Conservation (phyloP, 192 early-diverging fungal species). For the Backusella morwellensis region DNA sequence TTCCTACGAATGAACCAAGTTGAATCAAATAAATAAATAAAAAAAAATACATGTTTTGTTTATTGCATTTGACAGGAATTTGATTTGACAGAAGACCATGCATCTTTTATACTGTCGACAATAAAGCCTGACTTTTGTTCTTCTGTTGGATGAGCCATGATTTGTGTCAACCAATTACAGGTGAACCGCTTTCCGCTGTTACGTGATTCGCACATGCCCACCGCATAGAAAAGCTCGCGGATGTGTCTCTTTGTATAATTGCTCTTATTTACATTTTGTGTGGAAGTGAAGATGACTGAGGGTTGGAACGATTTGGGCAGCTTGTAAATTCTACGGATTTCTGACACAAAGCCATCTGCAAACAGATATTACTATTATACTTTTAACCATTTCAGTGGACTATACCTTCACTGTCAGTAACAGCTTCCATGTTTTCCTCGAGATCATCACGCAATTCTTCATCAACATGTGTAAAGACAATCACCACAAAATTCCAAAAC, state of each 20-base stretch:
- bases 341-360: constrained; percentile 47
- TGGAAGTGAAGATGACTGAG: constrained; percentile 46
- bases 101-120: constrained; percentile 38
- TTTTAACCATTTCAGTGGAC: neutral
- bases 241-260: constrained; percentile 46
- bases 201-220: constrained; percentile 36
- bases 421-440: constrained; percentile 44
- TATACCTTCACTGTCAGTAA: neutral
- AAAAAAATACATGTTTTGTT: neutral
- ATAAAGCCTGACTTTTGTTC: constrained; percentile 48
- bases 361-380: neutral
- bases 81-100: constrained; percentile 20
- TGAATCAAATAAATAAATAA: neutral
- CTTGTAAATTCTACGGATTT: constrained; percentile 43
- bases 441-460: constrained; percentile 45
- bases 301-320: constrained; percentile 38
- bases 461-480: constrained; percentile 56
- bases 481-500: constrained; percentile 53
- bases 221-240: constrained; percentile 45
- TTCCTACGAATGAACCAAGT: constrained; percentile 12
- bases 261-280: constrained; percentile 40
- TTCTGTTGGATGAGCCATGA: constrained; percentile 36
- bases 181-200: constrained; percentile 42
- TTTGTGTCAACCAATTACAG: constrained; percentile 47
- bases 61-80: constrained; percentile 23